Evolutionary conservation across 768 basidiomycete genomes (phyloP).

Genomic region (Boletus barrowsii): DNA sequence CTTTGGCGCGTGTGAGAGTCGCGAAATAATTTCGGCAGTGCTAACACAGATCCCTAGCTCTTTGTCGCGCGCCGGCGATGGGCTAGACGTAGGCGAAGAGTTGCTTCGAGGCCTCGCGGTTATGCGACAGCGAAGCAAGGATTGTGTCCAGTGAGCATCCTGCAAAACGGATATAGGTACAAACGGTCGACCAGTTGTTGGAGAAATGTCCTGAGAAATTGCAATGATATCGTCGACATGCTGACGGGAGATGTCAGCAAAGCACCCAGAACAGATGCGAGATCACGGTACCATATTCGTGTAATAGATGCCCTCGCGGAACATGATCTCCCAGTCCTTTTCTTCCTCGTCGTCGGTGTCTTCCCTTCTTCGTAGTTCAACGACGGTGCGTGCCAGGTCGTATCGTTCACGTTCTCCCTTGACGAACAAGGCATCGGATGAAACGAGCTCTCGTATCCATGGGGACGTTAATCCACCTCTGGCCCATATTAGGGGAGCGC

Average conservation of each 20-base stretch:
- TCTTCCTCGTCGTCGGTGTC: slow-evolving; percentile 64
- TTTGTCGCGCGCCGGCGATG: slow-evolving; percentile 42
- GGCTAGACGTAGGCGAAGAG: slow-evolving; percentile 35
- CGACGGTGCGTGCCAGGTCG: slow-evolving; percentile 66
- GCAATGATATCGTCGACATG: slow-evolving; percentile 73
- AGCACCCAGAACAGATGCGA: not conserved
- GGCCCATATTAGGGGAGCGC: slow-evolving; percentile 64
- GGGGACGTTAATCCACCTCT: slow-evolving; percentile 65
- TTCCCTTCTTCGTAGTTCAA: slow-evolving; percentile 65
- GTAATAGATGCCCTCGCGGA: slow-evolving; percentile 79
- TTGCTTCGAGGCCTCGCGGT: slow-evolving; percentile 34
- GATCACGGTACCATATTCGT: slow-evolving; percentile 66
- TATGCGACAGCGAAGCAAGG: slow-evolving; percentile 60
- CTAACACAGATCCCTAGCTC: slow-evolving; percentile 65
- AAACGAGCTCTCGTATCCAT: slow-evolving; percentile 74
- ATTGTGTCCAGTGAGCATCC: slow-evolving; percentile 76
- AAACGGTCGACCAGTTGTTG: slow-evolving; percentile 63
- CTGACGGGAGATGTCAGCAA: slow-evolving; percentile 37
- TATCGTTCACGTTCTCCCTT: slow-evolving; percentile 78
- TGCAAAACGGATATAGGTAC: slow-evolving; percentile 68
- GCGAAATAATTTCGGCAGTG: slow-evolving; percentile 48
- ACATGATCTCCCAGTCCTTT: slow-evolving; percentile 63
- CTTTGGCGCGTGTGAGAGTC: slow-evolving; percentile 23
- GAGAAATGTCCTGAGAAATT: slow-evolving; percentile 74
- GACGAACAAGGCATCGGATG: slow-evolving; percentile 79